These are phyloP conservation scores for Xylaria sp. DNA, from an alignment of 2,329 filamentous ascomycete genomes.

Conservation along the genomic window DNA sequence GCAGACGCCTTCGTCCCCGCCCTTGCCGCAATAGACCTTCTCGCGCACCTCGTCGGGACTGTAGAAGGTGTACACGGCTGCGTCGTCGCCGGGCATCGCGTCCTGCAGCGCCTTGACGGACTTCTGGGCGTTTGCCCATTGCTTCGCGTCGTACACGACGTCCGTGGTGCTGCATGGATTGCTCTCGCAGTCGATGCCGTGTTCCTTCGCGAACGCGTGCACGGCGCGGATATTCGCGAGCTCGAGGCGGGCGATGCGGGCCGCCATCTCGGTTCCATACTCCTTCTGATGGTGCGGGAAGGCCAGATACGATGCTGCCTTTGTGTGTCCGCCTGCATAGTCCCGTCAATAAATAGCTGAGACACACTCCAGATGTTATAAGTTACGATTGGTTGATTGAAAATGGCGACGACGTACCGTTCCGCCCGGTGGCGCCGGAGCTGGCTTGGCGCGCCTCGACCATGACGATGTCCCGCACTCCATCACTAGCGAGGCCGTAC, in stretches of 20 bases:
- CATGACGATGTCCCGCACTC: constrained; percentile 63
- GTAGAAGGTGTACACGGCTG: constrained; percentile 59
- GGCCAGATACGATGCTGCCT: constrained; percentile 59
- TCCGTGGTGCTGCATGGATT: constrained; percentile 65
- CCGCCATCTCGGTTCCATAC: constrained; percentile 61
- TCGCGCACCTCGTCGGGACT: constrained; percentile 55
- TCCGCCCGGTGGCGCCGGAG: constrained; percentile 73
- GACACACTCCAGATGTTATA: too few relatives aligned
- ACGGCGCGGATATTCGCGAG: constrained; percentile 65
- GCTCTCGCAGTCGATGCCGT: constrained; percentile 63
- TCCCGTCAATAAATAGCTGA: too few relatives aligned
- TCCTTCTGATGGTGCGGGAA: constrained; percentile 60
- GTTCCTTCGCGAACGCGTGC: constrained; percentile 62
- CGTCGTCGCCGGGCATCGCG: constrained; percentile 56
- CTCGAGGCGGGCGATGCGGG: constrained; percentile 63
- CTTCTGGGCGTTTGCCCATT: constrained; percentile 54
- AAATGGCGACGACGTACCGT: constrained; percentile 49
- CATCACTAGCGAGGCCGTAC: constrained; percentile 60
- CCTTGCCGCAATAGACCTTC: constrained; percentile 53
- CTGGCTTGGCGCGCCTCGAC: constrained; percentile 73
- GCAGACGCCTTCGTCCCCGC: constrained; percentile 51
- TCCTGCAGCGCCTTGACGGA: constrained; percentile 59
- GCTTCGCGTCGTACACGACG: constrained; percentile 63
- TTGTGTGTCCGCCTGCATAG: constrained; percentile 55
- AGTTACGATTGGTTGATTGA: not conserved